Evolutionary conservation across 78 protist species (phyloP).

Genomic region (Diacronema lutheri): DNA sequence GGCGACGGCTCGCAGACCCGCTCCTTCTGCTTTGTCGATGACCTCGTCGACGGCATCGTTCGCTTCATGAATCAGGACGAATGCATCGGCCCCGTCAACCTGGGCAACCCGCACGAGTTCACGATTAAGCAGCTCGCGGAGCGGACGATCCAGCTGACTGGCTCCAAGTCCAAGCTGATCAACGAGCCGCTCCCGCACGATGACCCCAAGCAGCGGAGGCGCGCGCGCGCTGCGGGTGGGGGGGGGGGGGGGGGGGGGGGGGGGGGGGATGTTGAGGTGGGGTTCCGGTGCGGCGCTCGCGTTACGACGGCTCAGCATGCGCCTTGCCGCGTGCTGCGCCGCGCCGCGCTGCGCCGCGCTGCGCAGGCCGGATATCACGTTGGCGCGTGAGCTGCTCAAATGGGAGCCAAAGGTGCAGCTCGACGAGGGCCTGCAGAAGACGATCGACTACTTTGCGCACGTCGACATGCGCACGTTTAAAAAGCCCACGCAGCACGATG

Average conservation of each 20-base stretch:
- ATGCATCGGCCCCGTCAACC: slow-evolving; percentile 54
- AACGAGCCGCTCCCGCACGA: slow-evolving; percentile 33
- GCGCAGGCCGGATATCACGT: slow-evolving; percentile 51
- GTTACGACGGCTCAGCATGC: no score
- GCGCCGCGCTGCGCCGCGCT: no score
- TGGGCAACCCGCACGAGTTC: slow-evolving; percentile 82
- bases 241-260: no score
- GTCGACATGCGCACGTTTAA: background rate
- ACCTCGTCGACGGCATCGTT: slow-evolving; percentile 64
- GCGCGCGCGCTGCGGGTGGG: no score
- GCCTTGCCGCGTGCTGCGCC: no score
- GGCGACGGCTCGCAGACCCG: slow-evolving; percentile 80
- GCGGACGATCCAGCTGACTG: background rate
- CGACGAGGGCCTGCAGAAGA: slow-evolving; percentile 33
- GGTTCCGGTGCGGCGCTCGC: no score
- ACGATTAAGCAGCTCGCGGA: slow-evolving; percentile 63
- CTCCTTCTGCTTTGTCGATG: slow-evolving; percentile 51
- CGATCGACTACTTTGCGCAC: slow-evolving; percentile 32
- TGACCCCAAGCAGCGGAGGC: slow-evolving; percentile 58
- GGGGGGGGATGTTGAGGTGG: no score
- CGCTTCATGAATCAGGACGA: slow-evolving; percentile 41
- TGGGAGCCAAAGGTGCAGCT: slow-evolving; percentile 43
- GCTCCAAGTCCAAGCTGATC: slow-evolving; percentile 21
- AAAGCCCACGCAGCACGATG: slow-evolving; percentile 12
- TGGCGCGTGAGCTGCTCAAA: background rate